phyloP scores from a whole-genome alignment of 2,329 filamentous ascomycete species.

The Cladobotryum protrusum region DNA sequence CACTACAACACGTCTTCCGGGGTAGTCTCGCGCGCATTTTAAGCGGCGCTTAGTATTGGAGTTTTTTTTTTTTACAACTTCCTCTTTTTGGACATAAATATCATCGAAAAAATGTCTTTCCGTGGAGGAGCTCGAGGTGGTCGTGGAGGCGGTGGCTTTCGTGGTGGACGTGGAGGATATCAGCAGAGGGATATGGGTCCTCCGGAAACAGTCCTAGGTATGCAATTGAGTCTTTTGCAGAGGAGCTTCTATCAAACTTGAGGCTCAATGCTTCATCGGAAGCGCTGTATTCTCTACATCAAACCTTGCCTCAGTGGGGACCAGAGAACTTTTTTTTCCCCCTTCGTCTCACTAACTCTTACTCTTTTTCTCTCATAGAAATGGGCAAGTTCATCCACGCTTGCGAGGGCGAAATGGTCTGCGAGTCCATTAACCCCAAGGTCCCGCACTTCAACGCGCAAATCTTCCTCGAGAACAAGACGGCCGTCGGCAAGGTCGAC shows the following conservation, averaged over 20 bases:
- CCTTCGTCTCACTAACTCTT: background rate
- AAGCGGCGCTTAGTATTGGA: too few relatives aligned
- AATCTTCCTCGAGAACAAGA: slow-evolving; percentile 99
- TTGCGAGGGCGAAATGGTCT: slow-evolving; percentile 96
- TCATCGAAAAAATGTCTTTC: slow-evolving; percentile 28
- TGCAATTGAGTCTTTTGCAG: slow-evolving; percentile 2
- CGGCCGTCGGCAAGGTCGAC: slow-evolving; percentile 90
- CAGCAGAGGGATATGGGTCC: slow-evolving; percentile 35
- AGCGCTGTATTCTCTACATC: too few relatives aligned
- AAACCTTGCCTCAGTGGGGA: too few relatives aligned
- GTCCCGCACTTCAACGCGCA: slow-evolving; percentile 98
- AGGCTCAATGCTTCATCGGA: too few relatives aligned
- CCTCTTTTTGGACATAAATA: too few relatives aligned
- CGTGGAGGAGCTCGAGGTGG: slow-evolving; percentile 17
- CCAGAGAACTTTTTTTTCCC: too few relatives aligned
- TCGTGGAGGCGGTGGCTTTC: slow-evolving; percentile 28
- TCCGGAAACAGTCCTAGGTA: slow-evolving; percentile 32
- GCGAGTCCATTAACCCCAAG: slow-evolving; percentile 90
- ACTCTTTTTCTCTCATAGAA: slow-evolving; percentile 41
- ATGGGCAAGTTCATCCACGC: slow-evolving; percentile 93
- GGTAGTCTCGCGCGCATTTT: background rate
- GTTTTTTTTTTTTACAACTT: too few relatives aligned
- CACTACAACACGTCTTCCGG: background rate
- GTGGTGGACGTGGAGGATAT: slow-evolving; percentile 34
- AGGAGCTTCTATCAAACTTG: too few relatives aligned